A percentile compares a stretch with the other conserved stretches of the same genome.
phyloP scores from a whole-genome alignment of 2,329 filamentous ascomycete genomes.

The Microcyclospora pomicola region DNA sequence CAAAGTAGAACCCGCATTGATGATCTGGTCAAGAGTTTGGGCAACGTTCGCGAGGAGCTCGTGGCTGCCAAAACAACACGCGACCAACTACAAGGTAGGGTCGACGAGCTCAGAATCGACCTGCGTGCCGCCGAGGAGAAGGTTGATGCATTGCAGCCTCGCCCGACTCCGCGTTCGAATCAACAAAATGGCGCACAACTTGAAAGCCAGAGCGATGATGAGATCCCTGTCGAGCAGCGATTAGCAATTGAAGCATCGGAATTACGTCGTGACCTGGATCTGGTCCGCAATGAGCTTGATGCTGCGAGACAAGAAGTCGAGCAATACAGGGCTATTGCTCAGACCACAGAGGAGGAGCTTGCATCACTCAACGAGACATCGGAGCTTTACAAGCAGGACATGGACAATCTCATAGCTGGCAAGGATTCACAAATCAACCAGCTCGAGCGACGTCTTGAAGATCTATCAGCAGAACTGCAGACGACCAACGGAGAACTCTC shows the following conservation, averaged over 20 bases:
- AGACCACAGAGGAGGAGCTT: conserved; percentile 75
- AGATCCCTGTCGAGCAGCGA: conserved; percentile 59
- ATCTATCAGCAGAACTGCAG: conserved; percentile 68
- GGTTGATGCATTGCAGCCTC: conserved; percentile 65
- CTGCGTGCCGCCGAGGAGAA: conserved; percentile 82
- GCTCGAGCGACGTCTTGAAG: conserved; percentile 68
- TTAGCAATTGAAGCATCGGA: conserved; percentile 72
- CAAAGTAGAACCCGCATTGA: conserved; percentile 87
- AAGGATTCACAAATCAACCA: conserved; percentile 72
- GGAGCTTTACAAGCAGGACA: conserved; percentile 78
- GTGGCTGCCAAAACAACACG: conserved; percentile 73
- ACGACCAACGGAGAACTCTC: conserved; percentile 73
- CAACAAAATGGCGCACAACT: conserved; percentile 25
- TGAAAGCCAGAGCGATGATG: conserved; percentile 37
- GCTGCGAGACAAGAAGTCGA: conserved; percentile 69
- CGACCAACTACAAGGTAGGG: conserved; percentile 76
- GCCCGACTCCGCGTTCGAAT: conserved; percentile 48
- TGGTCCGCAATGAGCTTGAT: conserved; percentile 67
- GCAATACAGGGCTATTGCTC: conserved; percentile 78
- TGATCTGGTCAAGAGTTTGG: conserved; percentile 67
- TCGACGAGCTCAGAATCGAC: conserved; percentile 80
- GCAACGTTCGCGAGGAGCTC: conserved; percentile 73
- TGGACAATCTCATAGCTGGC: conserved; percentile 58
- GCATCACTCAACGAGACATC: conserved; percentile 65
- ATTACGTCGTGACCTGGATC: conserved; percentile 72